Evolutionary conservation across 2,329 filamentous ascomycete genomes (phyloP).

Genomic region (Mariannaea sp.): DNA sequence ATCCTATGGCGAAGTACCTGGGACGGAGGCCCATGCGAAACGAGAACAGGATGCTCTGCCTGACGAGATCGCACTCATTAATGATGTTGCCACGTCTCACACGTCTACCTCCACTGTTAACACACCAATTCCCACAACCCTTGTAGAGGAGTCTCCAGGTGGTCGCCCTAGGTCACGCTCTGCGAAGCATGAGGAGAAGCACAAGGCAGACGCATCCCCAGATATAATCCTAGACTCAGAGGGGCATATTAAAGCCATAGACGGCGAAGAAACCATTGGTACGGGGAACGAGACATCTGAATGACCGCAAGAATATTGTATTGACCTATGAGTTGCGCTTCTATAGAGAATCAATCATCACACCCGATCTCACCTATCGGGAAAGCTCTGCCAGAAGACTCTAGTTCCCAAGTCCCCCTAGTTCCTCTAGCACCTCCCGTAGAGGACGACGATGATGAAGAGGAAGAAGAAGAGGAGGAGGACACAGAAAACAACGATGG

Average conservation of each 20-base stretch:
- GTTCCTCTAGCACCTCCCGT: conserved; percentile 23
- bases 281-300: conserved; percentile 35
- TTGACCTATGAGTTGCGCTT: conserved; percentile 34
- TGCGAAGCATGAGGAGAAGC: conserved; percentile 51
- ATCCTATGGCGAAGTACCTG: conserved; percentile 64
- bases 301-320: conserved; percentile 23
- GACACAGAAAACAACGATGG: conserved; percentile 40
- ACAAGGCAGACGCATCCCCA: conserved; percentile 57
- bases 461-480: conserved; percentile 33
- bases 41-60: conserved; percentile 62
- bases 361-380: conserved; percentile 39
- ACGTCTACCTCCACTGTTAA: conserved; percentile 28
- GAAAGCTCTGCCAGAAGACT: conserved; percentile 37
- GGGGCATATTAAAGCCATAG: conserved; percentile 44
- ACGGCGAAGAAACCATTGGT: conserved; percentile 38
- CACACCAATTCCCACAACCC: conserved; percentile 52
- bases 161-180: conserved; percentile 48
- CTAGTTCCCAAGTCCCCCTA: conserved; percentile 32
- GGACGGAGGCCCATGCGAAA: conserved; percentile 61
- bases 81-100: conserved; percentile 34
- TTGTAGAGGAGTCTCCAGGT: conserved; percentile 58
- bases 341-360: conserved; percentile 35
- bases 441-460: conserved; percentile 33
- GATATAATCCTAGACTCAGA: conserved; percentile 56
- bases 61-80: conserved; percentile 61